Evolutionary conservation across 1,284 basidiomycete genomes (phyloP), one percentile per base, ranked within the genome.

Genomic region (Cryptococcus wingfieldii): DNA sequence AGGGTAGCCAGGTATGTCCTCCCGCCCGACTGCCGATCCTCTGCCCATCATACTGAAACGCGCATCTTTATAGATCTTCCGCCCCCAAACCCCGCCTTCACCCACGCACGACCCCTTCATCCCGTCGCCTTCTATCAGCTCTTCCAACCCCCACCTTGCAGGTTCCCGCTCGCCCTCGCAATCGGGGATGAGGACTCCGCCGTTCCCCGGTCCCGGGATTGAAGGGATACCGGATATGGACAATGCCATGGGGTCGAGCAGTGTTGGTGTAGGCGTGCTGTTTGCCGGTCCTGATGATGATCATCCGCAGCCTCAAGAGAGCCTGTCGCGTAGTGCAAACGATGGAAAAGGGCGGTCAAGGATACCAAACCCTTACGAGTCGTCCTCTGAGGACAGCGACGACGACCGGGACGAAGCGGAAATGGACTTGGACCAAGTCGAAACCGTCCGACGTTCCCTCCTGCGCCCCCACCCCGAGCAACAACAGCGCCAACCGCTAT

Each of bases 51-150:
- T 23, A 14, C 6, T 16, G 23, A 42, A 38, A n/a, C 37, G 48
- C 31, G 31, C 16, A 18, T 41, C 13, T 12, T 46, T 1, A 19
- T 50, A 74, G 70, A 69, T 74, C 38, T 74, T 74, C 56, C 64
- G 68, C n/a, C 55, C 70, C 3, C 47, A 67, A 13, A 70, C 69
- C 16, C 71, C 69, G 2, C 58, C 61, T 4, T 72, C 70, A 25
- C 69, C 69, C 10, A 64, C 68, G 0, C 70, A 70, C 39, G 71
- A 75, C 55, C 73, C 73, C 7, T 75, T 75, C 58, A 55, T 72
- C 8, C 64, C 70, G 12, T 72, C 70, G 1, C 71, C 72, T 1
- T 62, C 64, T 1, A 58, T 63, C 8, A 67, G 69, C 1, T 53
- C 48, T 8, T 68, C 65, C 5, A 63, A 68, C 18, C 68, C 73